Base-by-base conservation (phyloP, 805 yeast species). In the Pichia pseudocactophila region DNA sequence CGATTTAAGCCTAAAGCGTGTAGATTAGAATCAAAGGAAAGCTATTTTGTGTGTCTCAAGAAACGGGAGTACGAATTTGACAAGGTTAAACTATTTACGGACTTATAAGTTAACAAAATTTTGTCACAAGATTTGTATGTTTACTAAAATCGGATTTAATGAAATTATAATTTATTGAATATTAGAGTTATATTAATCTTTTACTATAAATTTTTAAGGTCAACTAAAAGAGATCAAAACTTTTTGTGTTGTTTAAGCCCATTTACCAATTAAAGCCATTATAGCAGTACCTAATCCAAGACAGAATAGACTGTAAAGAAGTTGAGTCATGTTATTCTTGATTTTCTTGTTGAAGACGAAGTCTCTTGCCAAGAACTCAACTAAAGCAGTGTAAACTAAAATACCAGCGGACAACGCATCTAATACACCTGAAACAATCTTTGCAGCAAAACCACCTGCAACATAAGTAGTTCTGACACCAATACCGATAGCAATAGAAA, bases 1-100 rank as follows among this genome's bases (percentile, higher is more conserved):
- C 67, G 85, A 42, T 78, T 73, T 53, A 92, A 92, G 57, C 98
- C 98, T 0, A 68, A 65, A 9, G 87, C 97, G 0, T 79, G 89
- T 25, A 68, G 97, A 40, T 62, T 66, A 15, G 94, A 82, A 52
- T 86, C 94, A 48, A 75, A 78, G 45, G 98, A 92, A 59, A 73
- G 80, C 55, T 92, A 87, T 58, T 78, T 90, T 50, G 73, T 92
- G 3, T 86, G 85, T 9, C 53, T 73, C n/a, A 66, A 68, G 13
- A 59, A 59, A 36, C 75, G 76, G 53, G 69, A 60, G 41, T 56
- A 58, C 19, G 46, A 55, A 16, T 40, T 59, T 9, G 74, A 73
- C 50, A 74, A 75, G 49, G 17, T 65, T 17, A 57, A 58, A 10
- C 76, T 76, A 0, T 75, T 75, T 48, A 56, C 42, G 11, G 6